A percentile compares a stretch with the other conserved stretches of the same genome.
Conservation (phyloP, 495 filamentous ascomycete species). For the Tuber microsphaerosporum region DNA sequence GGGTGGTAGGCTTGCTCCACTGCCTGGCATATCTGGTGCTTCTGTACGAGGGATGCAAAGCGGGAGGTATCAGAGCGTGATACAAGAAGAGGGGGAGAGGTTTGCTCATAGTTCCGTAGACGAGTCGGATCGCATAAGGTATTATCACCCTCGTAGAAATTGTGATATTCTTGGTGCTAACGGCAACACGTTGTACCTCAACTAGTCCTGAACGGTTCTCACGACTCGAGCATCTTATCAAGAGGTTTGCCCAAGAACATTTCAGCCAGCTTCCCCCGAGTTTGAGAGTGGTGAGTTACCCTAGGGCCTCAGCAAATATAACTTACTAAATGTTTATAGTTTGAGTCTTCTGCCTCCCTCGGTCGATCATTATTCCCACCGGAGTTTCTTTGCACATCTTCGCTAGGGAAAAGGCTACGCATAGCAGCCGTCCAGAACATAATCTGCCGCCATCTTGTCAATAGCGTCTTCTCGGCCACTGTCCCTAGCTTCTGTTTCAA, state of each 20-base stretch:
- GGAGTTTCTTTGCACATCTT: neutral
- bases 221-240: neutral
- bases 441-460: neutral
- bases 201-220: neutral
- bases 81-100: neutral
- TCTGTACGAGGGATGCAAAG: neutral
- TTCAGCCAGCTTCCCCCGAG: neutral
- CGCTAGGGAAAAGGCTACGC: neutral
- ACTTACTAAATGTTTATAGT: neutral
- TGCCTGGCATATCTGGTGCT: neutral
- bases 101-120: neutral
- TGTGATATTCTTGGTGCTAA: neutral
- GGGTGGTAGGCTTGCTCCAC: neutral
- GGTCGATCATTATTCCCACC: neutral
- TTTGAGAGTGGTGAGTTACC: neutral
- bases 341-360: neutral
- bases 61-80: neutral
- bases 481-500: constrained; percentile 1
- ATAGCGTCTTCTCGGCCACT: neutral
- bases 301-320: neutral
- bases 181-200: neutral
- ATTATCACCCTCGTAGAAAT: neutral
- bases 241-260: neutral
- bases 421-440: neutral
- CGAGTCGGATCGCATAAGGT: neutral